These are phyloP conservation scores for Rubia yunnanensis DNA, from an alignment of 257 asterid species.

Conservation along the genomic window DNA sequence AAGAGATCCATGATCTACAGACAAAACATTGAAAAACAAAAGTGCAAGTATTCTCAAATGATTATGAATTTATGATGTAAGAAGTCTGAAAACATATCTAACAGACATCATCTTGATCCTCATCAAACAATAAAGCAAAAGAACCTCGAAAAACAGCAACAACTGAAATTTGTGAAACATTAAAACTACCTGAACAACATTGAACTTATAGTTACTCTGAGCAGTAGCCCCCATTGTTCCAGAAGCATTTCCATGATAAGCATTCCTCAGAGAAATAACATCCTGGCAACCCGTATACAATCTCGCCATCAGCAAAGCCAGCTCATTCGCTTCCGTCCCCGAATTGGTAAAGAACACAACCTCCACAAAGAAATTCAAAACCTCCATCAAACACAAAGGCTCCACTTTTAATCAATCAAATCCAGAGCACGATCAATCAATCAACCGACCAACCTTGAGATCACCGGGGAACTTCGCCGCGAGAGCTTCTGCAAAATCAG, in stretches of 20 bases:
- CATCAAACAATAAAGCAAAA: neutral
- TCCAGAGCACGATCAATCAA: neutral
- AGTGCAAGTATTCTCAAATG: neutral
- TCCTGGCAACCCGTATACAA: constrained; percentile 65
- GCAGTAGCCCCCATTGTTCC: constrained; percentile 89
- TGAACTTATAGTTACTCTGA: constrained; percentile 76
- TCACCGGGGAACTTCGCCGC: constrained; percentile 73
- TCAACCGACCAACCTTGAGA: constrained; percentile 88
- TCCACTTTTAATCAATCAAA: neutral
- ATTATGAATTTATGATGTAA: too few species aligned
- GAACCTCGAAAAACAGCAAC: neutral
- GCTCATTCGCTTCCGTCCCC: constrained; percentile 93
- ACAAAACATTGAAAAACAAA: too few species aligned
- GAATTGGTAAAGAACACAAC: constrained; percentile 92
- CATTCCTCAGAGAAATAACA: constrained; percentile 73
- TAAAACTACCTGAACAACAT: constrained; percentile 65
- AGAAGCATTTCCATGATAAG: constrained; percentile 89
- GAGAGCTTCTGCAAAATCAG: constrained; percentile 85
- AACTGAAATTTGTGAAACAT: neutral
- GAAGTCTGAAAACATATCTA: neutral
- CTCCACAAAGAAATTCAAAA: constrained; percentile 22
- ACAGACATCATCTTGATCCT: neutral
- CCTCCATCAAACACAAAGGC: neutral
- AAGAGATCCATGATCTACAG: neutral
- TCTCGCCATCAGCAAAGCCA: constrained; percentile 81